Conservation (phyloP, 805 yeast genomes). For the Hanseniaspora occidentalis region DNA sequence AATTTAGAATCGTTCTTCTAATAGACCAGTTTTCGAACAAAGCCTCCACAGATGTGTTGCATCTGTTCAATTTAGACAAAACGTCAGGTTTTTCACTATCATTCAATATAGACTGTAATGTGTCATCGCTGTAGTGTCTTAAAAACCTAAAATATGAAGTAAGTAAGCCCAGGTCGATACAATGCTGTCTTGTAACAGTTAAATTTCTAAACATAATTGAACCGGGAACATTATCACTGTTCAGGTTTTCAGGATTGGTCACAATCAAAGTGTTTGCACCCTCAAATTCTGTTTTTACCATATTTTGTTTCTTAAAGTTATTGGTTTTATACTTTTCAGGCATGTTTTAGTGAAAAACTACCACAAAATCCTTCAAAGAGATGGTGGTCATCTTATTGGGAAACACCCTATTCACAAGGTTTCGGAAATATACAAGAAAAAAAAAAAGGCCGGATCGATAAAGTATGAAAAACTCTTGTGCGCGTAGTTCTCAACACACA, state of each 20-base stretch:
- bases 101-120: constrained; percentile 31
- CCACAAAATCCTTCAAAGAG: too few relatives aligned
- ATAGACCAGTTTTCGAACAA: constrained; percentile 37
- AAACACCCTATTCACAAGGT: too few relatives aligned
- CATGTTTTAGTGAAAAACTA: too few relatives aligned
- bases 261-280: not conserved
- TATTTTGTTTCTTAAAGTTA: too few relatives aligned
- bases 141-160: constrained; percentile 20
- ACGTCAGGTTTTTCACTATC: constrained; percentile 22
- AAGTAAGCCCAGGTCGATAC: constrained; percentile 19
- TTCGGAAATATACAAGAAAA: too few relatives aligned
- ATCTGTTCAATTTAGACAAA: constrained; percentile 15
- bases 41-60: constrained; percentile 26
- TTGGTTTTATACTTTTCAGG: too few relatives aligned
- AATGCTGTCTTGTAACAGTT: constrained; percentile 17
- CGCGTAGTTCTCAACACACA: too few relatives aligned
- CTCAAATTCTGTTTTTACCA: too few relatives aligned
- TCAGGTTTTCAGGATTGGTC: not conserved
- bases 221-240: not conserved
- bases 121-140: constrained; percentile 33
- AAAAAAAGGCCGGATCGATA: too few relatives aligned
- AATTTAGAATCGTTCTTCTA: constrained; percentile 29
- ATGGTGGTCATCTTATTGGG: too few relatives aligned
- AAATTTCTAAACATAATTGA: constrained; percentile 6
- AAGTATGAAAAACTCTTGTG: too few relatives aligned